These are phyloP conservation scores for Phytophthora tubulina DNA, from an alignment of 352 stramenopile species.

Conservation along the genomic window DNA sequence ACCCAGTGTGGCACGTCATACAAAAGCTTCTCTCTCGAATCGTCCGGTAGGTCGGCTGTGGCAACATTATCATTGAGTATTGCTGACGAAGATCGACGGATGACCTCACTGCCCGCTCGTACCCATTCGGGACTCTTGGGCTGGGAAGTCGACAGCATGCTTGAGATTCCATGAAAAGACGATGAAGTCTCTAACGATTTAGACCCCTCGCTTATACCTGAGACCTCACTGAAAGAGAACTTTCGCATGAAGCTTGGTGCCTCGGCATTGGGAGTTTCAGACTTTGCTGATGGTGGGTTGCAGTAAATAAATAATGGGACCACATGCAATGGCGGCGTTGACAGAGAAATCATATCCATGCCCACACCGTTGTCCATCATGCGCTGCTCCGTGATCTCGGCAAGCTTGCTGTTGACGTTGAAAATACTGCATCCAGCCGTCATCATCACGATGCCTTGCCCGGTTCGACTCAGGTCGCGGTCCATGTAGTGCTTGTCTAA, in stretches of 20 bases:
- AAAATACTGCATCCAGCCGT: constrained; percentile 97
- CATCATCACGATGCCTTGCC: constrained; percentile 97
- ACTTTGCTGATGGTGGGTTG: constrained; percentile 13
- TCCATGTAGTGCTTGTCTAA: constrained; percentile 99
- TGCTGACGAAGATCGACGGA: constrained; percentile 18
- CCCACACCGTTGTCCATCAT: constrained; percentile 99
- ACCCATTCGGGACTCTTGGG: constrained; percentile 39
- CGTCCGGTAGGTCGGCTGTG: not conserved
- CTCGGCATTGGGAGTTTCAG: constrained; percentile 1
- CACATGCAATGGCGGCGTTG: constrained; percentile 95
- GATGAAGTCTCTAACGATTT: constrained; percentile 33
- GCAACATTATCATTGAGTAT: not conserved
- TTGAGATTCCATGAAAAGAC: constrained; percentile 23
- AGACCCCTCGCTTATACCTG: constrained; percentile 18
- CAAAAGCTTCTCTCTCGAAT: constrained; percentile 19
- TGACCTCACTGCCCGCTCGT: constrained; percentile 23
- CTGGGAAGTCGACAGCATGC: constrained; percentile 27
- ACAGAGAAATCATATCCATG: constrained; percentile 97
- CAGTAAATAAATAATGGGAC: constrained; percentile 97
- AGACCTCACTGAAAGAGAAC: constrained; percentile 32
- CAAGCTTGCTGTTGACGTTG: constrained; percentile 93
- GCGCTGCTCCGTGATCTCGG: constrained; percentile 97
- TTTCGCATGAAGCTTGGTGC: constrained; percentile 23
- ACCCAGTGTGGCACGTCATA: constrained; percentile 97
- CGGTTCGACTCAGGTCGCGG: constrained; percentile 95